Evolutionary conservation across 176 grass and related monocot species (phyloP), one percentile per base, ranked within the genome.

Genomic region (Miscanthus lutarioriparius): DNA sequence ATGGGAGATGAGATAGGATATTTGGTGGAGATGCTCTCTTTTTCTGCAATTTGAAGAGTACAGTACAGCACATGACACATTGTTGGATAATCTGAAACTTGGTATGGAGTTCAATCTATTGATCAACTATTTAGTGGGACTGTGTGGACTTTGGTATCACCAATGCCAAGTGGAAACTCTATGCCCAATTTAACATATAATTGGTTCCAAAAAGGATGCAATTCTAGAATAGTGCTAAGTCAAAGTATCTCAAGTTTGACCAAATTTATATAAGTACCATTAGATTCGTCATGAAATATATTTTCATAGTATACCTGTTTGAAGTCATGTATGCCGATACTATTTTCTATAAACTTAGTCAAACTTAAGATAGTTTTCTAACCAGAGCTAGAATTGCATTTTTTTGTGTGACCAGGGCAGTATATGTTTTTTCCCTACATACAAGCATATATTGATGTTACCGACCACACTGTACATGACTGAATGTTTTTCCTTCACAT

Each of bases 371-470:
- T 61, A 11, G 8, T 61, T 61, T 61, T 59, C 1, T 59, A 59
- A n/a, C 56, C 56, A 10, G 22, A 23, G 22, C 56, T 59, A 23
- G 56, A 59, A 23, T 23, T 59, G 2, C 48, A 51, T 3, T 45
- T 45, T 54, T 54, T 54, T 49, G n/a, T 16, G 19, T 30, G 19
- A 56, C 53, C 20, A 1, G 22, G 8, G 1, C 56, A 61, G n/a
- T 51, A 13, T 70, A 13, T 26, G 64, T 86, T 90, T 89, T 26
- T 77, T 86, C 76, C 8, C 12, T 36, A 40, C 17, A 8, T 48
- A 33, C 23, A 44, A 41, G 76, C 62, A 47, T 82, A 37, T 16
- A 9, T 61, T 61, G 30, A 53, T 74, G 30, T 64, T 22, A 62
- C 16, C 1, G 44, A 37, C 20, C 43, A 87, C 6, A 2, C 14